phyloP scores from a whole-genome alignment of 2,329 filamentous ascomycete genomes.

The Colletotrichum sojae region DNA sequence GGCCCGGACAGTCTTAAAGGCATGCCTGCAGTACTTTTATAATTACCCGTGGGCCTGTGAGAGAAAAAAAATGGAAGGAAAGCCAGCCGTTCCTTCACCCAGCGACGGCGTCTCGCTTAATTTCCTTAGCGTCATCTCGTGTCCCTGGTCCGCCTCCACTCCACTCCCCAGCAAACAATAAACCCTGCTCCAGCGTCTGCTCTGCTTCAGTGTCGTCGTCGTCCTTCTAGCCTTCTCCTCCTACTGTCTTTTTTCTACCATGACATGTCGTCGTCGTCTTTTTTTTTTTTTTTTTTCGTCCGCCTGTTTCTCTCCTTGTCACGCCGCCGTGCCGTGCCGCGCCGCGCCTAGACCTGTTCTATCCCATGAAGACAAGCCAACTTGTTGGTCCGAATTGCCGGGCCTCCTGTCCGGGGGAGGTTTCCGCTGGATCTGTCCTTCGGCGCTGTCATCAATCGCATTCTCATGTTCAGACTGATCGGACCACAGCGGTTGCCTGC shows the following conservation, averaged over 20 bases:
- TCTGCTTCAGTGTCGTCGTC: slow-evolving; percentile 1
- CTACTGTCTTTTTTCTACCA: neutral
- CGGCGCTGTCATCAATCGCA: neutral
- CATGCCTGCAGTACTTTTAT: slow-evolving; percentile 42
- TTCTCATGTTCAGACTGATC: neutral
- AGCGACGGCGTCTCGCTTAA: slow-evolving; percentile 42
- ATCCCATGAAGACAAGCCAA: slow-evolving; percentile 1
- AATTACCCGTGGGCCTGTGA: slow-evolving; percentile 42
- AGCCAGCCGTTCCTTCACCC: slow-evolving; percentile 42
- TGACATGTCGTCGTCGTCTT: slow-evolving; percentile 18
- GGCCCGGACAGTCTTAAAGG: slow-evolving; percentile 41
- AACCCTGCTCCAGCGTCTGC: slow-evolving; percentile 25
- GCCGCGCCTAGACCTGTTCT: no score
- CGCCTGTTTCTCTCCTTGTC: slow-evolving; percentile 18
- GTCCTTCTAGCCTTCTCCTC: neutral
- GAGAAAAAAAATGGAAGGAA: slow-evolving; percentile 42
- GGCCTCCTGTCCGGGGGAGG: no score
- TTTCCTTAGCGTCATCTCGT: slow-evolving; percentile 41
- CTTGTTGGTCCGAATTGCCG: neutral
- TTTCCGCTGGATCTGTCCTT: neutral
- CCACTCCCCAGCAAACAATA: slow-evolving; percentile 41
- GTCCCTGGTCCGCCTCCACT: slow-evolving; percentile 39
- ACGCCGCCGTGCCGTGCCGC: neutral
- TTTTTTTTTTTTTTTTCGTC: slow-evolving; percentile 35
- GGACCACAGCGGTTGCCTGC: neutral